Base-by-base conservation (phyloP, 345 rosid genomes). In the Lepidium africanum region DNA sequence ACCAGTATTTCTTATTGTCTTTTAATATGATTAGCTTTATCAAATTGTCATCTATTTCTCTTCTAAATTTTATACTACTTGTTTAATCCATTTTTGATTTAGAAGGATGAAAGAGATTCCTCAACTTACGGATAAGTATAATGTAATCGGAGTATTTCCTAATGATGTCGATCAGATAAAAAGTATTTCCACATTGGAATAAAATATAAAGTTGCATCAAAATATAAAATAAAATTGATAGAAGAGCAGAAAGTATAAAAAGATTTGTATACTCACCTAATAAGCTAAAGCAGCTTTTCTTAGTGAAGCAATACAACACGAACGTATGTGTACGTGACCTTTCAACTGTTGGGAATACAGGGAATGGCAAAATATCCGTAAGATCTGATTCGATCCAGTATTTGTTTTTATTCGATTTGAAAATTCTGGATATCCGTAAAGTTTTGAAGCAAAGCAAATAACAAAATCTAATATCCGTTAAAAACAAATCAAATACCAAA, bases 271-370 rank as follows among this genome's bases (percentile, higher is more conserved):
- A 54, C 6, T 16, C 67, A 60, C 10, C 67, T 59, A 49, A 51
- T 59, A 57, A 35, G 52, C 10, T 14, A 62, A 63, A 57, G 71
- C 12, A 63, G 36, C 37, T 73, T 65, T 30, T 51, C n/a, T 8
- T 0, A 14, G 40, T 73, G 67, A 59, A 50, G 48, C 48, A 39
- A 59, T 16, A 14, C 10, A 50, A 51, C 27, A 25, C 27, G 27
- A 1, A 54, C 52, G 62, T 48, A 39, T 25, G 43, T 55, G 53
- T n/a, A n/a, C n/a, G n/a, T n/a, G n/a, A n/a, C n/a, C n/a, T n/a
- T n/a, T n/a, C n/a, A n/a, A n/a, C n/a, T n/a, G n/a, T n/a, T n/a
- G n/a, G n/a, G n/a, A n/a, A n/a, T n/a, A n/a, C n/a, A n/a, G n/a
- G n/a, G n/a, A n/a, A n/a, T n/a, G n/a, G n/a, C n/a, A n/a, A n/a